phyloP scores from a whole-genome alignment of 352 stramenopile species.

The Aphanomyces astaci region DNA sequence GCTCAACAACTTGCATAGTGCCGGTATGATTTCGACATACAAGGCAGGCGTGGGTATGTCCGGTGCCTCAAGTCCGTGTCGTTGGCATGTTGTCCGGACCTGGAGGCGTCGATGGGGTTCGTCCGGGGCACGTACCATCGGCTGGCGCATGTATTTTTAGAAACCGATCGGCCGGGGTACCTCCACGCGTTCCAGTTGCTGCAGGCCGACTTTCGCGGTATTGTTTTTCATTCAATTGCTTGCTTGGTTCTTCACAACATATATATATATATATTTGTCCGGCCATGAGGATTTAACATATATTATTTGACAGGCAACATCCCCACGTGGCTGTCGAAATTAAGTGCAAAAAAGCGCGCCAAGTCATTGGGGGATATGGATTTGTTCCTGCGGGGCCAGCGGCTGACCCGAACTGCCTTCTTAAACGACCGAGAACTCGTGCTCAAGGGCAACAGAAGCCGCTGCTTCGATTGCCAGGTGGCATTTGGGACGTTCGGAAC shows the following conservation, averaged over 20 bases:
- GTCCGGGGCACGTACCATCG: constrained; percentile 64
- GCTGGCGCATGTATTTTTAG: constrained; percentile 63
- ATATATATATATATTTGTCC: no score
- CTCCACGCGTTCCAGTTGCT: constrained; percentile 51
- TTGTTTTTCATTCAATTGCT: no score
- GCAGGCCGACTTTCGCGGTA: constrained; percentile 64
- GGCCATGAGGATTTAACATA: no score
- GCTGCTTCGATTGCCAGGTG: constrained; percentile 45
- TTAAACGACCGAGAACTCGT: constrained; percentile 59
- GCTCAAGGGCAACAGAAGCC: constrained; percentile 40
- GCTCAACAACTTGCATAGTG: constrained; percentile 32
- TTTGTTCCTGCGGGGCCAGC: constrained; percentile 43
- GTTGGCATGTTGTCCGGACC: constrained; percentile 48
- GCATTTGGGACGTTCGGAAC: constrained; percentile 53
- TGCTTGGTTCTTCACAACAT: no score
- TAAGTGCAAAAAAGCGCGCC: constrained; percentile 48
- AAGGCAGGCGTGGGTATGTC: constrained; percentile 53
- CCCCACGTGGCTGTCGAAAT: constrained; percentile 37
- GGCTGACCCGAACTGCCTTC: constrained; percentile 45
- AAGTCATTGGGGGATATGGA: constrained; percentile 40
- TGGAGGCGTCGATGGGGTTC: constrained; percentile 38
- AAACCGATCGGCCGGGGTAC: constrained; percentile 49
- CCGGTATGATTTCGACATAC: constrained; percentile 57
- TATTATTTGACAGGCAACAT: no score
- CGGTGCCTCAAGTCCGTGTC: constrained; percentile 64